Conservation (phyloP, 2,329 filamentous ascomycete species). For the Macrophomina tecta region DNA sequence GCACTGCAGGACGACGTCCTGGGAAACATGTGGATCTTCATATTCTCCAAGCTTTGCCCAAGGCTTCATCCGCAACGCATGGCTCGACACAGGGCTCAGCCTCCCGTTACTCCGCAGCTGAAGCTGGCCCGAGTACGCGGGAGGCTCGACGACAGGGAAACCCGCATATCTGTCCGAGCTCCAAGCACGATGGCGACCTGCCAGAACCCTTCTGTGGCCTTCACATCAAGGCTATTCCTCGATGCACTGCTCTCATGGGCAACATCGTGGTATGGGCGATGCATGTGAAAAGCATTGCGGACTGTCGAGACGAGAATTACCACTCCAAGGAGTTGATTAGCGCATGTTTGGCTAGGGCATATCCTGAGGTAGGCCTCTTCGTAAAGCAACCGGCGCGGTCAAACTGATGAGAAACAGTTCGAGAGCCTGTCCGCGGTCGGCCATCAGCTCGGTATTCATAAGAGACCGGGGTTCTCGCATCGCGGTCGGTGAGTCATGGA, state of each 20-base stretch:
- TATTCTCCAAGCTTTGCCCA: background rate
- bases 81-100: too few species aligned
- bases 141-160: background rate
- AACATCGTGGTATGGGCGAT: background rate
- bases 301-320: background rate
- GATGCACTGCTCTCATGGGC: background rate
- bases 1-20: too few species aligned
- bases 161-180: background rate
- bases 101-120: background rate
- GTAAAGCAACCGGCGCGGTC: too few species aligned
- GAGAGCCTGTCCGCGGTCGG: too few species aligned
- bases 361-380: background rate
- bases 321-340: background rate
- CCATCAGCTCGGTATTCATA: too few species aligned
- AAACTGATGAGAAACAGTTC: too few species aligned
- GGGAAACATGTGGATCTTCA: too few species aligned
- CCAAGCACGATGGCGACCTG: background rate
- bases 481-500: too few species aligned
- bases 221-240: background rate
- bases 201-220: background rate
- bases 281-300: background rate
- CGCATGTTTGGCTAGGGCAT: background rate
- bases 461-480: too few species aligned
- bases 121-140: background rate
- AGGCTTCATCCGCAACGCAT: background rate